These are phyloP conservation scores for Rhodotorula babjevae DNA, from an alignment of 768 basidiomycete genomes.

Conservation along the genomic window DNA sequence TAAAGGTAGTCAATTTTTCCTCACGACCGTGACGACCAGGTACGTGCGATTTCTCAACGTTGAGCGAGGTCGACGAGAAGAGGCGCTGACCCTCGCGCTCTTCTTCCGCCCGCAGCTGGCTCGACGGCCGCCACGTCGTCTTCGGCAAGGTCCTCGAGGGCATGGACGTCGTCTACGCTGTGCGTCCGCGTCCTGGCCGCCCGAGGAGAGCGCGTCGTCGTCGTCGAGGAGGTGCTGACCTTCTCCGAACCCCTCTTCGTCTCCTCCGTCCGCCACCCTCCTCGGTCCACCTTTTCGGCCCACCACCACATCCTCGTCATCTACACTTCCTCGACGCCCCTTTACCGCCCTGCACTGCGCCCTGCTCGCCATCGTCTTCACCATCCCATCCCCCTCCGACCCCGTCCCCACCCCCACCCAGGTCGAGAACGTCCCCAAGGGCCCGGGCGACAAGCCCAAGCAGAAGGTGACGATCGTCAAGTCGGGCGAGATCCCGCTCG, in stretches of 20 bases:
- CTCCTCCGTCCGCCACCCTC: no score
- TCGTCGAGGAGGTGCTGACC: no score
- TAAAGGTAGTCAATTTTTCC: conserved; percentile 50
- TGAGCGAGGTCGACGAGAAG: neutral
- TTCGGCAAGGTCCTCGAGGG: conserved; percentile 90
- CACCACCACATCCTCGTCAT: neutral
- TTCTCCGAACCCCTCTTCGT: no score
- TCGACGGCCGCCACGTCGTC: conserved; percentile 50
- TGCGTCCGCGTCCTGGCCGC: conserved; percentile 45
- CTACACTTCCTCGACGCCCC: conserved; percentile 44
- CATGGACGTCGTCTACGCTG: conserved; percentile 73
- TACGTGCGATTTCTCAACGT: neutral
- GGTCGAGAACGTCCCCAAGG: conserved; percentile 67
- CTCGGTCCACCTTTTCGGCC: no score
- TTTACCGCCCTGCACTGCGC: no score
- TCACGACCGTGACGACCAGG: conserved; percentile 39
- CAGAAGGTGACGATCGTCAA: conserved; percentile 75
- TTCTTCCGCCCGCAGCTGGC: conserved; percentile 17
- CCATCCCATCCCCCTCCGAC: no score
- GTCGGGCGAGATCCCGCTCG: conserved; percentile 59
- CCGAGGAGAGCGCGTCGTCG: no score
- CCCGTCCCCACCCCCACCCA: conserved; percentile 42
- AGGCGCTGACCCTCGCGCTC: neutral
- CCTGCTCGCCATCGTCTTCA: no score
- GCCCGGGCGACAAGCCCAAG: conserved; percentile 63